Evolutionary conservation across 108 stramenopile species (phyloP).

Genomic region (Fragilaria radians): DNA sequence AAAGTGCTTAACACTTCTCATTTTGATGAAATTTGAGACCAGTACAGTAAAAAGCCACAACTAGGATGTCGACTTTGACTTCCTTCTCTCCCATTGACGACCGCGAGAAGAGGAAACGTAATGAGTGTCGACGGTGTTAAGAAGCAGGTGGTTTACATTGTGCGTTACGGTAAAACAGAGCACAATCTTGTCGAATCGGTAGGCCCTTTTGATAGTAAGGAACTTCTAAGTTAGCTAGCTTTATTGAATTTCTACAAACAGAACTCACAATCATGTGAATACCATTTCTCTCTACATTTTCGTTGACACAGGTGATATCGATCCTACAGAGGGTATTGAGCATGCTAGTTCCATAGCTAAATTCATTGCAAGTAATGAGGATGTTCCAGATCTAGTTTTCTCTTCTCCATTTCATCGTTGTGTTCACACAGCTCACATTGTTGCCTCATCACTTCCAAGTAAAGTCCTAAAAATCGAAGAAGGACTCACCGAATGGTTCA

Average conservation of each 20-base stretch:
- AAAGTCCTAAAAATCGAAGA: constrained; percentile 43
- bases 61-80: no score
- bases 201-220: constrained; percentile 53
- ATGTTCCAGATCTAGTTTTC: constrained; percentile 41
- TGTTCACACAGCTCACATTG: constrained; percentile 53
- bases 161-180: constrained; percentile 52
- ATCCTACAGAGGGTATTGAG: constrained; percentile 55
- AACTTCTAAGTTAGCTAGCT: neutral
- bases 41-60: no score
- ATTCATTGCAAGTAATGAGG: constrained; percentile 20
- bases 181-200: constrained; percentile 44
- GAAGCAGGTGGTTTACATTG: constrained; percentile 26
- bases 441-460: constrained; percentile 31
- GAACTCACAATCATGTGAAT: neutral
- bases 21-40: no score
- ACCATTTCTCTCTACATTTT: neutral
- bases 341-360: constrained; percentile 52
- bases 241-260: neutral
- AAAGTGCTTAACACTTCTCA: no score
- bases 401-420: constrained; percentile 49
- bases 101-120: neutral
- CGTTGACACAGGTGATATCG: constrained; percentile 16
- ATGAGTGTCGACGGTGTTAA: neutral
- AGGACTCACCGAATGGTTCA: constrained; percentile 67
- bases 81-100: no score